A percentile compares a stretch with the other conserved stretches of the same genome.
Conservation (phyloP, 2,329 filamentous ascomycete genomes). For the Balansia obtecta region DNA sequence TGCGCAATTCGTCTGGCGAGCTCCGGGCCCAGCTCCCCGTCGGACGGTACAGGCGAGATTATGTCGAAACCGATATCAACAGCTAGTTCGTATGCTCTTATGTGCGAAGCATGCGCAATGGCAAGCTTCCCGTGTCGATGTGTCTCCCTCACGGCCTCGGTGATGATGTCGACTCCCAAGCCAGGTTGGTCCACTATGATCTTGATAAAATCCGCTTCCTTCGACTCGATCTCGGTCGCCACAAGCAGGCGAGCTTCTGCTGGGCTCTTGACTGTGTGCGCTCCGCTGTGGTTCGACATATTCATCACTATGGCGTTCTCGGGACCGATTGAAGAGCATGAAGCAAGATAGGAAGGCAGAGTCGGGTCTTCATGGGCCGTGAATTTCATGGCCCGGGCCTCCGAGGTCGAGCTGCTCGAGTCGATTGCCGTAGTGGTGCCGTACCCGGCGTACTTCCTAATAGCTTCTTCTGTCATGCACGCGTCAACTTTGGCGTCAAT, state of each 20-base stretch:
- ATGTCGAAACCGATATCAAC: slow-evolving; percentile 17
- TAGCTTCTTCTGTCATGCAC: not conserved
- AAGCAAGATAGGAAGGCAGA: slow-evolving; percentile 8
- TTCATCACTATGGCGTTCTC: not conserved
- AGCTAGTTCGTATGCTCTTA: slow-evolving; percentile 13
- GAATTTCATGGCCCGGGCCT: slow-evolving; percentile 6
- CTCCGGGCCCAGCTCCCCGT: slow-evolving; percentile 12
- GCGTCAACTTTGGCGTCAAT: slow-evolving; percentile 9
- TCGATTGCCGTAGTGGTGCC: slow-evolving; percentile 10
- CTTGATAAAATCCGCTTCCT: no score
- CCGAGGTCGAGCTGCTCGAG: slow-evolving; percentile 5
- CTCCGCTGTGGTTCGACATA: not conserved
- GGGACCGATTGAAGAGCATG: slow-evolving; percentile 5
- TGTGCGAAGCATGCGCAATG: slow-evolving; percentile 16
- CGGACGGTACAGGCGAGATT: slow-evolving; percentile 17
- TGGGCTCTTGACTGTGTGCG: not conserved
- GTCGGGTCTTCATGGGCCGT: not conserved
- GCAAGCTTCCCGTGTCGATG: slow-evolving; percentile 13
- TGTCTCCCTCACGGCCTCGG: slow-evolving; percentile 12
- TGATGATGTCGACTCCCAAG: slow-evolving; percentile 12
- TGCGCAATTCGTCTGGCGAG: slow-evolving; percentile 6
- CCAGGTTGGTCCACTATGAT: slow-evolving; percentile 11
- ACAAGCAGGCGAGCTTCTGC: slow-evolving; percentile 5
- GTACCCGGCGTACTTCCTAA: slow-evolving; percentile 1
- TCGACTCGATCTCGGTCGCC: no score